Evolutionary conservation across 805 yeast species (phyloP).

Genomic region (Myxozyma kluyveri): DNA sequence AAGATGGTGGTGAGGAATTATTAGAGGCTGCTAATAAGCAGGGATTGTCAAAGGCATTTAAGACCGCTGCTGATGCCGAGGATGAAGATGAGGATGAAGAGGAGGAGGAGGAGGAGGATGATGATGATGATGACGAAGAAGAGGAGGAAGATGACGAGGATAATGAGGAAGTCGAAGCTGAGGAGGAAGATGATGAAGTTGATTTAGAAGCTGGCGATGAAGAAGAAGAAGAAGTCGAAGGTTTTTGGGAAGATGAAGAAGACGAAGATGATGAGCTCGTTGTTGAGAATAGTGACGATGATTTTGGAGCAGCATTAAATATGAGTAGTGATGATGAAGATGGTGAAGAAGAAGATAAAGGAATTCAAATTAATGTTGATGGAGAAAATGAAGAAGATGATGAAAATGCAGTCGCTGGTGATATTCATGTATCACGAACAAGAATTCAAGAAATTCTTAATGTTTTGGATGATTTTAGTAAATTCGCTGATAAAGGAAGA

Average conservation of each 20-base stretch:
- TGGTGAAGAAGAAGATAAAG: constrained; percentile 57
- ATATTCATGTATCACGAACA: constrained; percentile 78
- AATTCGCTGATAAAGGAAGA: constrained; percentile 76
- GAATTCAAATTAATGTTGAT: constrained; percentile 54
- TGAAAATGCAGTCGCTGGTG: constrained; percentile 60
- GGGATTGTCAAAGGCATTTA: constrained; percentile 34
- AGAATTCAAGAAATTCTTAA: constrained; percentile 94
- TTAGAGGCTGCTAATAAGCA: constrained; percentile 36
- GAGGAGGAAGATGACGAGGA: constrained; percentile 35
- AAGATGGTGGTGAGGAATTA: constrained; percentile 57
- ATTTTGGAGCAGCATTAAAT: constrained; percentile 26
- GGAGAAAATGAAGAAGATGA: constrained; percentile 56
- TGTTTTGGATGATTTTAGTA: constrained; percentile 86
- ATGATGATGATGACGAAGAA: constrained; percentile 30
- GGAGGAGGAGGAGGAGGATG: constrained; percentile 27
- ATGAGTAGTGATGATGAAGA: constrained; percentile 24
- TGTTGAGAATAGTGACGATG: constrained; percentile 33
- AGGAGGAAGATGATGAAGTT: constrained; percentile 53
- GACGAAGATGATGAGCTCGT: constrained; percentile 53
- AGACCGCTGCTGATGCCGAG: constrained; percentile 27
- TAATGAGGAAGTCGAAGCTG: constrained; percentile 81
- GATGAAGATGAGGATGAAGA: constrained; percentile 24
- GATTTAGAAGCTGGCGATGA: constrained; percentile 33
- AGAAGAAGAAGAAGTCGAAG: constrained; percentile 40
- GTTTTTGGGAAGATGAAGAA: constrained; percentile 75